Conservation (phyloP, 2,329 filamentous ascomycete genomes). For the Ophiostoma fasciatum region DNA sequence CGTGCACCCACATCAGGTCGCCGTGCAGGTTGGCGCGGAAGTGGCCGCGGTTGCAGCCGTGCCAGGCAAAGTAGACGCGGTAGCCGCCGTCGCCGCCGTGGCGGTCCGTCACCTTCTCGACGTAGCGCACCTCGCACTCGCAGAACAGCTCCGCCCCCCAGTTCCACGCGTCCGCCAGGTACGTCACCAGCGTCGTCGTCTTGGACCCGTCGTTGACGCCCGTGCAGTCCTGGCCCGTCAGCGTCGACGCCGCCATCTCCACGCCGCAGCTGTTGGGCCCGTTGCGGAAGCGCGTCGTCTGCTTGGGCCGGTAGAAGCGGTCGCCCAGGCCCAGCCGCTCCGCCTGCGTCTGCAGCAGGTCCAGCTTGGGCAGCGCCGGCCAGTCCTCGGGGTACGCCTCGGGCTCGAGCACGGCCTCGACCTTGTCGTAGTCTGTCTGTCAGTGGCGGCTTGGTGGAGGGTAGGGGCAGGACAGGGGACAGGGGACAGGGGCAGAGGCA, state of each 20-base stretch:
- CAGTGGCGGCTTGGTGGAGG: background rate
- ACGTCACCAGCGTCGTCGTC: conserved; percentile 50
- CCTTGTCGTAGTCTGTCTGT: conserved; percentile 39
- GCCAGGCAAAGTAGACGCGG: conserved; percentile 50
- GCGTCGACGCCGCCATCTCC: conserved; percentile 42
- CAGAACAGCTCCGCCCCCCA: conserved; percentile 61
- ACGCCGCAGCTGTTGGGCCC: conserved; percentile 50
- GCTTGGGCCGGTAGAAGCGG: conserved; percentile 40
- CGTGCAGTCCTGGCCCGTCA: conserved; percentile 48
- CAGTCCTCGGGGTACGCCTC: conserved; percentile 40
- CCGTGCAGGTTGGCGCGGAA: conserved; percentile 40
- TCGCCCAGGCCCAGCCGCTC: conserved; percentile 31
- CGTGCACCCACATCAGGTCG: conserved; percentile 53
- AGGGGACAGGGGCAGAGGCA: too few relatives aligned
- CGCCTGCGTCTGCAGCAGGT: conserved; percentile 42
- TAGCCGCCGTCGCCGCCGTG: conserved; percentile 36
- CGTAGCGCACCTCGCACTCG: conserved; percentile 49
- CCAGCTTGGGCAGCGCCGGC: conserved; percentile 42
- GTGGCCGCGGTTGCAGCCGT: conserved; percentile 39
- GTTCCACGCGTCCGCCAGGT: conserved; percentile 55
- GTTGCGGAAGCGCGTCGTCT: conserved; percentile 48
- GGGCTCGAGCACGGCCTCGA: conserved; percentile 41
- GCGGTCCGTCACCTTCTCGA: conserved; percentile 33
- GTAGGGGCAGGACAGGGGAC: too few relatives aligned
- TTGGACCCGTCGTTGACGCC: conserved; percentile 56